phyloP scores from a whole-genome alignment of 257 asterid species.

The Anisodus acutangulus region DNA sequence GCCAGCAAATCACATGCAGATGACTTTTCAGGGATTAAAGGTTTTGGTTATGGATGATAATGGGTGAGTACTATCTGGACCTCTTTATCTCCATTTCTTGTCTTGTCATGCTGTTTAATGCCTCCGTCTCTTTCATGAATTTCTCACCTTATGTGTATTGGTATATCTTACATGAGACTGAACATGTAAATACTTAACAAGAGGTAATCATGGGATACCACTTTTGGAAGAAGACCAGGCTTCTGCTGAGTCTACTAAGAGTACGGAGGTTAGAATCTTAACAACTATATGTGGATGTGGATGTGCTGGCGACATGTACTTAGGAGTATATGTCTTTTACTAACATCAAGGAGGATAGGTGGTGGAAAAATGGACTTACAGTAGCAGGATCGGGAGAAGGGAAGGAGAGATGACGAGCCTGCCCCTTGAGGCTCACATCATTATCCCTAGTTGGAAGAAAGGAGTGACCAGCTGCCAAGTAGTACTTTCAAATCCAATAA shows the following conservation, averaged over 20 bases:
- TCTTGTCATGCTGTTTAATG: conserved; percentile 9
- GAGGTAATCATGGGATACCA: neutral
- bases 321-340: neutral
- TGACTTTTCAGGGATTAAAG: conserved; percentile 74
- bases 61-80: conserved; percentile 52
- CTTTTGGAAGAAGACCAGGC: conserved; percentile 12
- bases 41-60: conserved; percentile 88
- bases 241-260: neutral
- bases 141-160: neutral
- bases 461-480: conserved; percentile 22
- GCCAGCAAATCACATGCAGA: conserved; percentile 59
- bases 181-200: conserved; percentile 20
- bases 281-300: neutral
- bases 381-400: neutral
- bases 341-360: neutral
- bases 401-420: conserved; percentile 18
- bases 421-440: neutral
- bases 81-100: neutral
- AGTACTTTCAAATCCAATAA: neutral
- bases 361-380: neutral
- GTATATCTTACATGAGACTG: neutral
- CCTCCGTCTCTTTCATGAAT: neutral
- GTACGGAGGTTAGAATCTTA: neutral
- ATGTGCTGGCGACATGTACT: neutral
- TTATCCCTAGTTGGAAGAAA: neutral